Evolutionary conservation across 768 basidiomycete genomes (phyloP).

Genomic region (Rhizopogon vesiculosus): DNA sequence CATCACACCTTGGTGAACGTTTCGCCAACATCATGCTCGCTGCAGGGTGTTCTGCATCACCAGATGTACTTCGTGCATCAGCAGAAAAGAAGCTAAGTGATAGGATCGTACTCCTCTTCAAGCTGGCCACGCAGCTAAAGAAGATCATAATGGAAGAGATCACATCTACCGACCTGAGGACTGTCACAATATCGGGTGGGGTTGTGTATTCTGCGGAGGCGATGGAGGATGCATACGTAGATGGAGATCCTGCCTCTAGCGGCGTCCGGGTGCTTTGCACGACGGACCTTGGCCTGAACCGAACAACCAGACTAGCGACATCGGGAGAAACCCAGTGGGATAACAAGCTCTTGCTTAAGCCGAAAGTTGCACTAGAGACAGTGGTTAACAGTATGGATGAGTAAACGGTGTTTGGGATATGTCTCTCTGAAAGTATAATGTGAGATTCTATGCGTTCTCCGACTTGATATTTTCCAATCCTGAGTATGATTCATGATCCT

Average conservation of each 20-base stretch:
- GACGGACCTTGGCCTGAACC: slow-evolving; percentile 32
- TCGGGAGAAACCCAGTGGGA: slow-evolving; percentile 27
- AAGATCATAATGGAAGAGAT: slow-evolving; percentile 29
- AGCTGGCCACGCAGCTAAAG: slow-evolving; percentile 38
- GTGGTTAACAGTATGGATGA: slow-evolving; percentile 29
- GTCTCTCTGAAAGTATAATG: not conserved
- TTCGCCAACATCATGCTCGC: slow-evolving; percentile 1
- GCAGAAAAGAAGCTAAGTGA: slow-evolving; percentile 34
- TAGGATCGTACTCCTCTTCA: slow-evolving; percentile 33
- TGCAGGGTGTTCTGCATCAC: slow-evolving; percentile 3
- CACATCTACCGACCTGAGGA: slow-evolving; percentile 27
- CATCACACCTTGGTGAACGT: not conserved
- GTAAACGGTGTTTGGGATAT: slow-evolving; percentile 4
- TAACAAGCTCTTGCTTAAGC: slow-evolving; percentile 28
- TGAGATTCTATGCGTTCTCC: not conserved
- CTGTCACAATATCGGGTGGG: slow-evolving; percentile 14
- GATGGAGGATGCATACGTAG: slow-evolving; percentile 30
- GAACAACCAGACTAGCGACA: slow-evolving; percentile 21
- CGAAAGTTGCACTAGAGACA: slow-evolving; percentile 34
- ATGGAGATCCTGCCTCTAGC: slow-evolving; percentile 9
- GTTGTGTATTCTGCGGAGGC: slow-evolving; percentile 15
- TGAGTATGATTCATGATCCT: not conserved
- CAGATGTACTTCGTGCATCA: slow-evolving; percentile 25
- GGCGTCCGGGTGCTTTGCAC: slow-evolving; percentile 27
- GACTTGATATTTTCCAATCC: slow-evolving; percentile 3